Evolutionary conservation across 768 basidiomycete species (phyloP).

Genomic region (Amanita muscaria): DNA sequence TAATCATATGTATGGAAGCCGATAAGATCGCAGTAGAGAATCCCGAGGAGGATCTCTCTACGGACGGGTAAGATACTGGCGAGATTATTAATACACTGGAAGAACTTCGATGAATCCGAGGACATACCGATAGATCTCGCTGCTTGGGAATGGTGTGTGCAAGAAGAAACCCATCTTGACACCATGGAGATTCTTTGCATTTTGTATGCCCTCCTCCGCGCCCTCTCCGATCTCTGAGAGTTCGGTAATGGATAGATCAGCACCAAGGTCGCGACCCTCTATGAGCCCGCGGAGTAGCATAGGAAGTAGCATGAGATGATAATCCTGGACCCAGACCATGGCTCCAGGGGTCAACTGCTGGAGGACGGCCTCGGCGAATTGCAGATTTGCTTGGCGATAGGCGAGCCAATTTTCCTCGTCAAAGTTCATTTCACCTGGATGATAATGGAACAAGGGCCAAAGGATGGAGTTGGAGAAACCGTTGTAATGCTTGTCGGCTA

Average conservation of each 20-base stretch:
- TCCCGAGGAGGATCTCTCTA: constrained; percentile 92
- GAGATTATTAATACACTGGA: constrained; percentile 7
- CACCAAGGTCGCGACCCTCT: constrained; percentile 52
- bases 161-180: constrained; percentile 98
- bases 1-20: constrained; percentile 99
- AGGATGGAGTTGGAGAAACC: constrained; percentile 99
- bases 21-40: constrained; percentile 93
- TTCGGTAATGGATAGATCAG: constrained; percentile 52
- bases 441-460: constrained; percentile 99
- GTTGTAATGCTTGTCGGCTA: constrained; percentile 97
- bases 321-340: constrained; percentile 99
- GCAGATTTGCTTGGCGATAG: constrained; percentile 93
- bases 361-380: constrained; percentile 86
- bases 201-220: constrained; percentile 39
- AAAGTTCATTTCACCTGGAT: constrained; percentile 99
- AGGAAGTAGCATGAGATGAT: constrained; percentile 95
- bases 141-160: constrained; percentile 96
- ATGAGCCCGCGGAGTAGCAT: constrained; percentile 88
- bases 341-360: constrained; percentile 73
- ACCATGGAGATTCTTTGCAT: constrained; percentile 38
- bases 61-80: constrained; percentile 90
- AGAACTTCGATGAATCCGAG: constrained; percentile 3
- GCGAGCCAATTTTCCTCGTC: constrained; percentile 98
- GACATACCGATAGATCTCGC: constrained; percentile 89
- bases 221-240: constrained; percentile 67